Evolutionary conservation across 208 protist species (phyloP).

Genomic region (Leishmania braziliensis): DNA sequence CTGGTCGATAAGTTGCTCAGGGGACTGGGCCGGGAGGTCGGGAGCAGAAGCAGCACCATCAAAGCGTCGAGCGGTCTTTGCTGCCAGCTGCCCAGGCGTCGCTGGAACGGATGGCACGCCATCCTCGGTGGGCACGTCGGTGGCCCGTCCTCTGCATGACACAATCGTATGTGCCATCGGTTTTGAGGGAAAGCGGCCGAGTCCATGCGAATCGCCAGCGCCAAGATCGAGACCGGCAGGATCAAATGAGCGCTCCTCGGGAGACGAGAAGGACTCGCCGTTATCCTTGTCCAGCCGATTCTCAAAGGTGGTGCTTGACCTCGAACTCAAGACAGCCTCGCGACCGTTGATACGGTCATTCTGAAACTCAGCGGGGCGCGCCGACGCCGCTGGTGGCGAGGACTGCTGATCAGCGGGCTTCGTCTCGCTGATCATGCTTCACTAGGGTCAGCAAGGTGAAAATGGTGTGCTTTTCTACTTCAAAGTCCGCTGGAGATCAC

Average conservation of each 20-base stretch:
- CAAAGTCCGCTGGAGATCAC: not conserved
- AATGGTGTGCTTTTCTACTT: not conserved
- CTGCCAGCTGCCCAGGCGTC: constrained; percentile 7
- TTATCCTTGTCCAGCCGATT: not conserved
- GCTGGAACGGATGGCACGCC: constrained; percentile 1
- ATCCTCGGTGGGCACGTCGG: constrained; percentile 25
- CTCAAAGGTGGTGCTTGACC: constrained; percentile 23
- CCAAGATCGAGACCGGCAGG: constrained; percentile 8
- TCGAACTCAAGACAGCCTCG: constrained; percentile 1
- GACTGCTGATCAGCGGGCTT: not conserved
- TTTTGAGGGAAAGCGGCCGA: not conserved
- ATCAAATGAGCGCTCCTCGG: constrained; percentile 9
- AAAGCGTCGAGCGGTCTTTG: constrained; percentile 3
- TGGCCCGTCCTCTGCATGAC: not conserved
- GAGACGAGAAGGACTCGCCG: constrained; percentile 14
- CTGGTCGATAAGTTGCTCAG: constrained; percentile 11
- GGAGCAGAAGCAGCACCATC: not conserved
- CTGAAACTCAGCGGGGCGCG: not conserved
- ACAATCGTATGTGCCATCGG: not conserved
- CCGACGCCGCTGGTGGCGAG: not conserved
- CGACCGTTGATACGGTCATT: not conserved
- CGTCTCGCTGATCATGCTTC: not conserved
- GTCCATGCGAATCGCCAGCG: not conserved
- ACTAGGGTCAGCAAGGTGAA: not conserved
- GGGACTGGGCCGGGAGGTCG: not conserved